Conservation (phyloP, 805 yeast genomes). For the Grigorovia transvaalensis region DNA sequence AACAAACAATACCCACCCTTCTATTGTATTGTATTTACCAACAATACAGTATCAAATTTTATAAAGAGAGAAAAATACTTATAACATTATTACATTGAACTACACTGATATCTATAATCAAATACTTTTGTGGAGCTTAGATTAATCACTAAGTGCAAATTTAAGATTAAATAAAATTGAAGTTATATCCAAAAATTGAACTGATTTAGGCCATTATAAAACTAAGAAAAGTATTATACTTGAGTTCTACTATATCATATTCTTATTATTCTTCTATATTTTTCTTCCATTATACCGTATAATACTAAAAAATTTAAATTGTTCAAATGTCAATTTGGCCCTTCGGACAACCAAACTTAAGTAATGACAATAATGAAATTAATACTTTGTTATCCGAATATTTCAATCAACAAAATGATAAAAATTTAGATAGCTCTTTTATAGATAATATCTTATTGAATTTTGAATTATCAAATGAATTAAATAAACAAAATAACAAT, state of each 20-base stretch:
- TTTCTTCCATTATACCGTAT: no score
- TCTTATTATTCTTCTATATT: no score
- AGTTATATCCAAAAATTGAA: no score
- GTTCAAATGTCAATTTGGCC: constrained; percentile 34
- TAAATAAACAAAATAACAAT: constrained; percentile 31
- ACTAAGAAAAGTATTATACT: no score
- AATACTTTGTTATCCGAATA: background rate
- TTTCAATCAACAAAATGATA: background rate
- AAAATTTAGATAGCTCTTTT: constrained; percentile 21
- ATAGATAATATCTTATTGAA: constrained; percentile 33
- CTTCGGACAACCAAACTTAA: constrained; percentile 29
- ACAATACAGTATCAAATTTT: background rate
- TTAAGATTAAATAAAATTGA: no score
- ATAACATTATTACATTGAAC: no score
- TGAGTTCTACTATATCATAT: no score
- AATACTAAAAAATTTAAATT: constrained; percentile 1
- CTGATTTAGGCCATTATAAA: no score
- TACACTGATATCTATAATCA: no score
- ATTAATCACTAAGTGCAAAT: no score
- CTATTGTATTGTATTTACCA: background rate
- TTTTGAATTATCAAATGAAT: constrained; percentile 30
- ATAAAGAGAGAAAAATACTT: no score
- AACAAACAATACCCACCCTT: background rate
- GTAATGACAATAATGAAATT: background rate
- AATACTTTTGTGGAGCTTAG: no score